phyloP scores from a whole-genome alignment of 1,284 basidiomycete species.

The Leucocoprinus gongylophorus region DNA sequence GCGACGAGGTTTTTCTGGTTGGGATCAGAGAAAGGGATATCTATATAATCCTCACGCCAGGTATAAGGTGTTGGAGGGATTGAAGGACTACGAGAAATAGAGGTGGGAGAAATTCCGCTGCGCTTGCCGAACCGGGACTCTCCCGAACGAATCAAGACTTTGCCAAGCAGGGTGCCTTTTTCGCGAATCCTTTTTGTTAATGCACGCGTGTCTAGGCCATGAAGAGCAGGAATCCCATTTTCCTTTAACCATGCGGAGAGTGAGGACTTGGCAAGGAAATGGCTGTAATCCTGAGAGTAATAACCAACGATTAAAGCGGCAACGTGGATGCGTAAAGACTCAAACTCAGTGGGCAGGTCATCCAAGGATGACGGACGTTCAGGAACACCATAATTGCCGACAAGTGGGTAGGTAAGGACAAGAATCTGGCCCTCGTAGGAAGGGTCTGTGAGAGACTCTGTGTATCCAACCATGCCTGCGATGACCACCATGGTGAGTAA shows the following conservation, averaged over 20 bases:
- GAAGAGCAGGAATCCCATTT: constrained; percentile 91
- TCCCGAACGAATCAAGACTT: constrained; percentile 58
- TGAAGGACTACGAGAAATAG: neutral
- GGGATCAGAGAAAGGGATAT: constrained; percentile 83
- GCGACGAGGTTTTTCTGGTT: constrained; percentile 91
- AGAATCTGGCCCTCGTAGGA: constrained; percentile 99
- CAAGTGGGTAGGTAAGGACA: constrained; percentile 92
- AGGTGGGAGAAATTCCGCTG: constrained; percentile 1
- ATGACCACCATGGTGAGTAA: neutral
- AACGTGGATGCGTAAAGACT: constrained; percentile 92
- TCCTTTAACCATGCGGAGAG: constrained; percentile 94
- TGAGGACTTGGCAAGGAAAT: constrained; percentile 88
- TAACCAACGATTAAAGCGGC: constrained; percentile 90
- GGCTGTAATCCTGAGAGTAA: constrained; percentile 93
- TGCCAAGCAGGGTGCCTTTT: constrained; percentile 89
- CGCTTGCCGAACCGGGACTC: constrained; percentile 30
- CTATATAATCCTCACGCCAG: constrained; percentile 82
- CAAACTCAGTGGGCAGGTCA: constrained; percentile 76
- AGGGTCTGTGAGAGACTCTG: constrained; percentile 97
- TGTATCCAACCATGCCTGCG: constrained; percentile 97
- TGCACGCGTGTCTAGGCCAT: constrained; percentile 94
- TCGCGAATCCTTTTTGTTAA: constrained; percentile 96
- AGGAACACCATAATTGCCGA: constrained; percentile 99
- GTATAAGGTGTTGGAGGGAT: constrained; percentile 41
- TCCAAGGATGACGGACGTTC: constrained; percentile 49